Conservation (phyloP, 2,329 filamentous ascomycete species). For the Aureobasidium sp. region DNA sequence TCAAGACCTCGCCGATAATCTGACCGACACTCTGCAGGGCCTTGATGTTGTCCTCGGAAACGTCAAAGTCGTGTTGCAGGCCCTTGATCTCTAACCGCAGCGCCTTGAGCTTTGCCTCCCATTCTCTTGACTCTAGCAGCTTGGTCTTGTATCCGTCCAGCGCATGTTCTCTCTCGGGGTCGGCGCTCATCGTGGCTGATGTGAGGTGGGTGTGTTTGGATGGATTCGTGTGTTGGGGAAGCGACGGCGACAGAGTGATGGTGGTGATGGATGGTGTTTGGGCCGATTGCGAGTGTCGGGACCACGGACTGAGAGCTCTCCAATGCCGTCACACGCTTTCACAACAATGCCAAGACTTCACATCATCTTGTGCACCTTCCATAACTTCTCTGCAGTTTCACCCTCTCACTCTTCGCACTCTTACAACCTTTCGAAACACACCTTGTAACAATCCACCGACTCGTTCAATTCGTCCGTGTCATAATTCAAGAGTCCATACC, state of each 20-base stretch:
- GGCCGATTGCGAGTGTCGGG: background rate
- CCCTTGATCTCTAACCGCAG: conserved; percentile 94
- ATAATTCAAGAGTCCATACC: background rate
- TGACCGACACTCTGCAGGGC: conserved; percentile 97
- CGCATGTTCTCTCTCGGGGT: conserved; percentile 46
- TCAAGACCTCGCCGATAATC: conserved; percentile 97
- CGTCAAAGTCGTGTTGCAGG: conserved; percentile 87
- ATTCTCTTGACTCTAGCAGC: conserved; percentile 86
- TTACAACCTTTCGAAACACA: background rate
- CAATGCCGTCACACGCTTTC: conserved; percentile 9
- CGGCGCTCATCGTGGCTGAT: conserved; percentile 24
- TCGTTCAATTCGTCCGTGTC: background rate
- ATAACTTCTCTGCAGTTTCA: background rate
- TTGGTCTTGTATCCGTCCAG: conserved; percentile 48
- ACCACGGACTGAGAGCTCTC: background rate
- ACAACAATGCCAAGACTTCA: background rate
- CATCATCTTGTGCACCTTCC: background rate
- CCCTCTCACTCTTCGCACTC: background rate
- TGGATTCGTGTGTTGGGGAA: background rate
- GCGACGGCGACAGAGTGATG: background rate
- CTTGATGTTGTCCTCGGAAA: conserved; percentile 99
- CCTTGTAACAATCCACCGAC: background rate
- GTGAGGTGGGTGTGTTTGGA: background rate
- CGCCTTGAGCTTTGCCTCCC: conserved; percentile 95
- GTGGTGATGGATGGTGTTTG: conserved; percentile 5